These are phyloP conservation scores for Russula foetens DNA, from an alignment of 768 basidiomycete genomes.

Conservation along the genomic window DNA sequence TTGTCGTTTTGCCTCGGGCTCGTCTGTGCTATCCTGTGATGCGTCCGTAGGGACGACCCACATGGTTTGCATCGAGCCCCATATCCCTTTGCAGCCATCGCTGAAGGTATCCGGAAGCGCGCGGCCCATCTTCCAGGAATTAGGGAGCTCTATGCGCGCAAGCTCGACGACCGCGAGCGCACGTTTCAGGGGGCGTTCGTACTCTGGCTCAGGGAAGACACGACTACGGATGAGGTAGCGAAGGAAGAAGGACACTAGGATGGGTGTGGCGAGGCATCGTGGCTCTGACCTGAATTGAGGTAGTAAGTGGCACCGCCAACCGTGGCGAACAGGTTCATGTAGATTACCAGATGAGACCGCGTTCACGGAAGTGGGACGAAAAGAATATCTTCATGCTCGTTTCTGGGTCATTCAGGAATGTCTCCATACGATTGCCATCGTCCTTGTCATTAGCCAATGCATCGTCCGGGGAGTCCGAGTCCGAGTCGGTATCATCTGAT, in stretches of 20 bases:
- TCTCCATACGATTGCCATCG: slow-evolving; percentile 27
- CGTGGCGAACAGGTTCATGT: background rate
- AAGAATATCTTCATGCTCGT: slow-evolving; percentile 52
- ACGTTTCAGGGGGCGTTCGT: slow-evolving; percentile 38
- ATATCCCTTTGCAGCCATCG: slow-evolving; percentile 39
- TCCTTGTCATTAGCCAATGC: background rate
- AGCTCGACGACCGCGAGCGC: slow-evolving; percentile 37
- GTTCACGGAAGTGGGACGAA: slow-evolving; percentile 58
- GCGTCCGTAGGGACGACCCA: background rate
- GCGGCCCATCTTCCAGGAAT: slow-evolving; percentile 39
- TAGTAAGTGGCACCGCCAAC: slow-evolving; percentile 17
- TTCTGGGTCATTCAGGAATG: slow-evolving; percentile 60
- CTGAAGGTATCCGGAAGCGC: slow-evolving; percentile 44
- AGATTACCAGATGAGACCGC: slow-evolving; percentile 58
- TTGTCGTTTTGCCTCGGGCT: slow-evolving; percentile 23
- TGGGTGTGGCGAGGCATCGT: slow-evolving; percentile 44
- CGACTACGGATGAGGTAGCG: slow-evolving; percentile 49
- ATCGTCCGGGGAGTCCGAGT: slow-evolving; percentile 32
- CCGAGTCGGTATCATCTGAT: slow-evolving; percentile 1
- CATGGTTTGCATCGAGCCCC: slow-evolving; percentile 30
- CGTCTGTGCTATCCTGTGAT: slow-evolving; percentile 11
- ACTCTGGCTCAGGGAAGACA: slow-evolving; percentile 40
- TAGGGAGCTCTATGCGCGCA: slow-evolving; percentile 44
- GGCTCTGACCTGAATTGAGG: slow-evolving; percentile 34
- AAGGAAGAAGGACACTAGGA: slow-evolving; percentile 51